Percentiles rank a stretch among this genome's conserved stretches.
Conservation (phyloP, 495 filamentous ascomycete species). For the Neurospora sp. region DNA sequence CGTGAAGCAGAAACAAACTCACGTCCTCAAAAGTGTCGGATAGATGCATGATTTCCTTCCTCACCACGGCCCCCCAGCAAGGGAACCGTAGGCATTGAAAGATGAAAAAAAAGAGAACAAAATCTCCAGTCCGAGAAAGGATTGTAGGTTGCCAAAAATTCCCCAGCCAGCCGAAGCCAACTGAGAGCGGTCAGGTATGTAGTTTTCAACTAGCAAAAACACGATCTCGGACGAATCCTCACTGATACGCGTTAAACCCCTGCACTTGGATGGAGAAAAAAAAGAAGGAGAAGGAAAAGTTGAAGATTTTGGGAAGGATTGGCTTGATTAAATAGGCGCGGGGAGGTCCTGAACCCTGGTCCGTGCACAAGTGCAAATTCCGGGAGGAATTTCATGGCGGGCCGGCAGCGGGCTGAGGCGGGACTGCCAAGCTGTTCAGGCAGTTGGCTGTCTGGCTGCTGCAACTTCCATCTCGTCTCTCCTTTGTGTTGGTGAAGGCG, state of each 20-base stretch:
- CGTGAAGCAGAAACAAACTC: too few species aligned
- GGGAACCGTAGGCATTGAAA: conserved; percentile 22
- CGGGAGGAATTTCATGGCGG: neutral
- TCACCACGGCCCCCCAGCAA: conserved; percentile 14
- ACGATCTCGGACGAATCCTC: conserved; percentile 46
- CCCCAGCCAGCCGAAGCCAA: conserved; percentile 19
- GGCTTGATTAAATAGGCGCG: conserved; percentile 8
- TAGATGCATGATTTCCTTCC: conserved; percentile 8
- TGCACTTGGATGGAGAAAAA: conserved; percentile 29
- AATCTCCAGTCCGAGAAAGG: neutral
- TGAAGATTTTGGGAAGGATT: neutral
- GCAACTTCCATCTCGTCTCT: neutral
- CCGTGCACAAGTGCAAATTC: conserved; percentile 17
- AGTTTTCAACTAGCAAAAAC: conserved; percentile 53
- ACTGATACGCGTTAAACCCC: conserved; percentile 42
- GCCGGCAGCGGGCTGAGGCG: neutral
- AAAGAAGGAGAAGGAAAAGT: conserved; percentile 11
- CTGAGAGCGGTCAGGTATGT: conserved; percentile 39
- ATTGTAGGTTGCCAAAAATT: conserved; percentile 20
- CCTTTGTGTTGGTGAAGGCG: neutral
- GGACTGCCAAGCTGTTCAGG: neutral
- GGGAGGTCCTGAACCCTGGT: neutral
- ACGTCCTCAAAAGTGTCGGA: too few species aligned
- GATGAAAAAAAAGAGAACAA: conserved; percentile 3
- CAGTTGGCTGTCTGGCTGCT: neutral